Percentiles rank a stretch among this genome's conserved stretches.
These are phyloP conservation scores for Trichoderma sp. DNA, from an alignment of 2,329 filamentous ascomycete species.

Conservation along the genomic window DNA sequence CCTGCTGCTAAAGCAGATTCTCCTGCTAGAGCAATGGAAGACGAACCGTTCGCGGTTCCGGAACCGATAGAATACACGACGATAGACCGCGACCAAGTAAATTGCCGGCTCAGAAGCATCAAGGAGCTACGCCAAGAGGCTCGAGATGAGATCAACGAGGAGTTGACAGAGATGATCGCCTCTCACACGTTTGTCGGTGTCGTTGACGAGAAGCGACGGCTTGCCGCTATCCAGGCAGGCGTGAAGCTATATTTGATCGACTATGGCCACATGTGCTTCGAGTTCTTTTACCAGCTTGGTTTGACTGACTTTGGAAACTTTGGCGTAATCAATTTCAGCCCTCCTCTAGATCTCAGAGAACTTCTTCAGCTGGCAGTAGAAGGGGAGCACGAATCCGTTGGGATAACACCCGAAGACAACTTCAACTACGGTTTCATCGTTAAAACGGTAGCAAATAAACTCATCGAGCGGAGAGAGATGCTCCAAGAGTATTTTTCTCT, in stretches of 20 bases:
- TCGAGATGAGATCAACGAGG: constrained; percentile 76
- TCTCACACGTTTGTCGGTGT: constrained; percentile 91
- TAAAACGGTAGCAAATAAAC: constrained; percentile 60
- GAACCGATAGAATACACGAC: constrained; percentile 68
- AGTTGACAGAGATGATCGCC: constrained; percentile 81
- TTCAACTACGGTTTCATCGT: constrained; percentile 67
- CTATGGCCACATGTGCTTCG: constrained; percentile 80
- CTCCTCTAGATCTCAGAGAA: constrained; percentile 67
- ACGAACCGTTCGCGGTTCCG: constrained; percentile 36
- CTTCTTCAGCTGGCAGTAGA: constrained; percentile 72
- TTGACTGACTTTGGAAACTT: constrained; percentile 97
- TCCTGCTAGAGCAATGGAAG: constrained; percentile 22
- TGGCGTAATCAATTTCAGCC: constrained; percentile 75
- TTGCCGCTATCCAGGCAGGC: constrained; percentile 90
- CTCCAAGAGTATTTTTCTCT: constrained; percentile 89
- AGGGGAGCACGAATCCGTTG: constrained; percentile 55
- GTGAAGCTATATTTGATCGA: constrained; percentile 91
- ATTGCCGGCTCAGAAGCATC: constrained; percentile 77
- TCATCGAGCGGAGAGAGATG: constrained; percentile 79
- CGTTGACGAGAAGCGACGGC: constrained; percentile 79
- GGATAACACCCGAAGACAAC: constrained; percentile 45
- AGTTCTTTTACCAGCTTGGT: constrained; percentile 94
- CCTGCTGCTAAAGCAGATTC: constrained; percentile 23
- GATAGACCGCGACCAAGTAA: constrained; percentile 64
- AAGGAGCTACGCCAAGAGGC: constrained; percentile 81